phyloP scores from a whole-genome alignment of 352 stramenopile genomes.

The Globisporangium spinosum region DNA sequence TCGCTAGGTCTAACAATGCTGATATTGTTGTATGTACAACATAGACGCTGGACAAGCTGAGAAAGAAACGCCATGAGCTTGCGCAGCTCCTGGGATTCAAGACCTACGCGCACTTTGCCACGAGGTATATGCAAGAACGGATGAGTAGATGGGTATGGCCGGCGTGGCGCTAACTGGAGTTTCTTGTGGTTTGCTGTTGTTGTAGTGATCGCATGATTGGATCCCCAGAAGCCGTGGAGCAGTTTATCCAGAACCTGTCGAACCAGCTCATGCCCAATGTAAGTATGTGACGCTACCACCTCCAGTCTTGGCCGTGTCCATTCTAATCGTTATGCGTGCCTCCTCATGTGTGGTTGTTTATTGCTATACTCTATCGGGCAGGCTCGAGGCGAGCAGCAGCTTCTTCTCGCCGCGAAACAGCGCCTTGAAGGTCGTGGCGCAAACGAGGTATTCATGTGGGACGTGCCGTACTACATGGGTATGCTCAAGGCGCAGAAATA shows the following conservation, averaged over 20 bases:
- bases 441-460: conserved; percentile 88
- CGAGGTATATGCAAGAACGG: conserved; percentile 73
- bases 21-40: neutral
- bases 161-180: neutral
- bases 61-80: conserved; percentile 83
- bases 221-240: conserved; percentile 56
- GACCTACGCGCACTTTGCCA: conserved; percentile 88
- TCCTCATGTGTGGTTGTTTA: neutral
- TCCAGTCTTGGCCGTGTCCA: neutral
- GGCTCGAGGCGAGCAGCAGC: conserved; percentile 51
- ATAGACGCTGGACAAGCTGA: conserved; percentile 86
- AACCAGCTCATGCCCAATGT: conserved; percentile 73
- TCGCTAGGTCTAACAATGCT: neutral
- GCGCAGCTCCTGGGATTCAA: conserved; percentile 87
- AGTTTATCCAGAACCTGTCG: conserved; percentile 62
- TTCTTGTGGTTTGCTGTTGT: neutral
- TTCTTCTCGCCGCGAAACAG: conserved; percentile 63
- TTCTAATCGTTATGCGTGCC: neutral
- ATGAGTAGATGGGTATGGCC: neutral
- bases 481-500: conserved; percentile 75
- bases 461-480: conserved; percentile 93
- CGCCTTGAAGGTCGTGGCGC: conserved; percentile 42
- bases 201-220: conserved; percentile 84
- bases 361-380: conserved; percentile 10
- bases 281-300: neutral